phyloP scores from a whole-genome alignment of 495 filamentous ascomycete species.

The Talaromyces borbonicus region DNA sequence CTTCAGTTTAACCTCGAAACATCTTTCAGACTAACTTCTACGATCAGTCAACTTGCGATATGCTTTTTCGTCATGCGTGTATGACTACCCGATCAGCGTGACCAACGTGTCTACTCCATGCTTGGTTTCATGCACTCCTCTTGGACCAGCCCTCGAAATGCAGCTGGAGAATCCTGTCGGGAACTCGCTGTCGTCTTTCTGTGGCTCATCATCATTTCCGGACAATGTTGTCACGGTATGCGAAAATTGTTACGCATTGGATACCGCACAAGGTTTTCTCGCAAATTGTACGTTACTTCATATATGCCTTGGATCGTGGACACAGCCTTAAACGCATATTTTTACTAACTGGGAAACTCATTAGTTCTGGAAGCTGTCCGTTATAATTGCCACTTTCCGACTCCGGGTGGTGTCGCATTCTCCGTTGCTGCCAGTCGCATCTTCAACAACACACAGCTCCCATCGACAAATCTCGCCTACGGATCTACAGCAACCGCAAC shows the following conservation, averaged over 20 bases:
- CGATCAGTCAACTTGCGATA: constrained; percentile 40
- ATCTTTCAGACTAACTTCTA: background rate
- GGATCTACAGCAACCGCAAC: constrained; percentile 15
- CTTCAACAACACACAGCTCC: constrained; percentile 32
- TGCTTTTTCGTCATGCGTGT: constrained; percentile 36
- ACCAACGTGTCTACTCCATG: constrained; percentile 34
- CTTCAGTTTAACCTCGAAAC: background rate
- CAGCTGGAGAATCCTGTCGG: constrained; percentile 20
- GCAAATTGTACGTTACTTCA: constrained; percentile 36
- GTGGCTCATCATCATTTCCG: constrained; percentile 24
- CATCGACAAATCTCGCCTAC: constrained; percentile 22
- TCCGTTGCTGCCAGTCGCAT: constrained; percentile 33
- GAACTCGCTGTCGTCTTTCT: constrained; percentile 26
- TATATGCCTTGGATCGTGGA: background rate
- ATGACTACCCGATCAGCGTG: constrained; percentile 25
- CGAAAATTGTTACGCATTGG: constrained; percentile 37
- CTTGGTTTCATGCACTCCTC: constrained; percentile 26
- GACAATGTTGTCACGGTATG: constrained; percentile 33
- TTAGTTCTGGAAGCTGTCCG: constrained; percentile 41
- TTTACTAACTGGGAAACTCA: too few species aligned
- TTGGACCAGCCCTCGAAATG: constrained; percentile 27
- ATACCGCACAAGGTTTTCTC: constrained; percentile 31
- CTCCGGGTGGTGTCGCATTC: constrained; percentile 24
- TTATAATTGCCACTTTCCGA: constrained; percentile 38
- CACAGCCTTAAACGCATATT: background rate